Conservation (phyloP, 1,284 basidiomycete genomes). For the Cryptococcus sp. region DNA sequence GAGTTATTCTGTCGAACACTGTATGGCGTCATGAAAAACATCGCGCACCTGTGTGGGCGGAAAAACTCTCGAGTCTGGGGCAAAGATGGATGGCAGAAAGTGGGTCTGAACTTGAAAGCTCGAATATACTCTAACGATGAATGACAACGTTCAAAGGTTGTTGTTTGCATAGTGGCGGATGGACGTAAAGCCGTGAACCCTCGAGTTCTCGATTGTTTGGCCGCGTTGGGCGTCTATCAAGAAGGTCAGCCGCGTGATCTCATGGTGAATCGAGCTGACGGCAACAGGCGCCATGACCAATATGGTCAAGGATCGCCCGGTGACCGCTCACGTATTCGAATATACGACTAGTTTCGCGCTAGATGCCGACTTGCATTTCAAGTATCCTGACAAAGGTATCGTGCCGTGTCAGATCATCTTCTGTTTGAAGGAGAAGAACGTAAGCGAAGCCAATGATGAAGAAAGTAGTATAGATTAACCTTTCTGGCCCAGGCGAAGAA, state of each 20-base stretch:
- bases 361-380: conserved; percentile 86
- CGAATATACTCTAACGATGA: not conserved
- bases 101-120: conserved; percentile 35
- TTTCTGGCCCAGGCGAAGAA: conserved; percentile 71
- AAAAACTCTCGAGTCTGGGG: conserved; percentile 97
- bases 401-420: conserved; percentile 91
- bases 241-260: conserved; percentile 46
- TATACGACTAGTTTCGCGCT: conserved; percentile 84
- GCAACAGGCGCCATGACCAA: conserved; percentile 78
- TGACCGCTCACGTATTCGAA: conserved; percentile 93
- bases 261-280: not conserved
- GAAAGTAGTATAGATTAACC: not conserved
- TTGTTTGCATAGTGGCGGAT: conserved; percentile 93
- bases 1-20: conserved; percentile 89
- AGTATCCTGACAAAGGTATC: conserved; percentile 89
- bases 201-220: conserved; percentile 83
- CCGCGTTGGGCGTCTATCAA: conserved; percentile 61
- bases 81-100: conserved; percentile 95
- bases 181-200: conserved; percentile 91
- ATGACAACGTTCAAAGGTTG: conserved; percentile 62
- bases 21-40: conserved; percentile 93
- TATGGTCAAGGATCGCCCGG: conserved; percentile 79
- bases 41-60: conserved; percentile 84
- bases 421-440: conserved; percentile 77
- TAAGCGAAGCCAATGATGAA: conserved; percentile 58